Evolutionary conservation across 2,329 filamentous ascomycete species (phyloP), one percentile per base, ranked within the genome.

Genomic region (Neonectria faginata): DNA sequence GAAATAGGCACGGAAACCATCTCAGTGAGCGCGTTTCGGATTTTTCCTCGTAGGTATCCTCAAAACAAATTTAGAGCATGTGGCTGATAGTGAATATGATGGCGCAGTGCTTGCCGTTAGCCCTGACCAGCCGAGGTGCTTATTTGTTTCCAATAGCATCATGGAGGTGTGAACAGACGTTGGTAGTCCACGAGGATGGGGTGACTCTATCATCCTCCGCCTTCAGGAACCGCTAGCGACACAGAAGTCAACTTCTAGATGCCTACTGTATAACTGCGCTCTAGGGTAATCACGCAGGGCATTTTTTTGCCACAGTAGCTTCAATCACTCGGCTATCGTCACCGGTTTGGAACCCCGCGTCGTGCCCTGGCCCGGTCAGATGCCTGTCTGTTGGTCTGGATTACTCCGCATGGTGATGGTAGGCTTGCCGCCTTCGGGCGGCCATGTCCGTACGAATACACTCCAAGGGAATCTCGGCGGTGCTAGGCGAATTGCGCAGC

Each of bases 311-410:
- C 50, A 41, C 25, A 44, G 42, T 18, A 27, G 29, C 25, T 47
- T n/a, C 11, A 44, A 44, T 44, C 39, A 50, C 29, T 57, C 16
- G 20, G n/a, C 27, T 53, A 44, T 54, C 27, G 45, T 57, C 44
- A 57, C 50, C 45, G 47, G 39, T 22, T 50, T 57, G 53, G 18
- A 57, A 42, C 36, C 29, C 36, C 20, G 29, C 39, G 53, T 22
- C 36, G 33, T 36, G 29, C 29, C 39, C 31, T 51, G 18, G 14
- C 20, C 25, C 9, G 39, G 33, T 39, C 48, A 51, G 48, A 31
- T 31, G 48, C 5, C 20, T 27, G 60, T 41, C 20, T 27, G 60
- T 41, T 47, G 53, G 29, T 14, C 16, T 41, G 39, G 58, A 42
- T 18, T 14, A 5, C 31, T 39, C 27, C 18, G 53, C 27, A 55